phyloP scores from a whole-genome alignment of 805 yeast genomes.

The Saitoella complicata region DNA sequence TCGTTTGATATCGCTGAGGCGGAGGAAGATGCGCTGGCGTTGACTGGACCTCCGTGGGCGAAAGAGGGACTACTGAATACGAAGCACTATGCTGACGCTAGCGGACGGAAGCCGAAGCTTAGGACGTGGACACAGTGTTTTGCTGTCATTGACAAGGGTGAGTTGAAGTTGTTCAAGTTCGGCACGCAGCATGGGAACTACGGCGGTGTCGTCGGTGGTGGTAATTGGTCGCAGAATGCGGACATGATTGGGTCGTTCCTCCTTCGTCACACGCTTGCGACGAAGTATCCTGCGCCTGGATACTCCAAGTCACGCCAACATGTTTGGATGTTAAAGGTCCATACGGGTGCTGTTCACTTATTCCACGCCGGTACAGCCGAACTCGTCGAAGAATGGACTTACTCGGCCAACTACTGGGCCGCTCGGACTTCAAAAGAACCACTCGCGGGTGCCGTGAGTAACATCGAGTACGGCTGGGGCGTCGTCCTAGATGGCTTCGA shows the following conservation, averaged over 20 bases:
- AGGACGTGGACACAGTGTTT: constrained; percentile 34
- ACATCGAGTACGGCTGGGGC: constrained; percentile 68
- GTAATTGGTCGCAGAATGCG: constrained; percentile 55
- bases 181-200: constrained; percentile 14
- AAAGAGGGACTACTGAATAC: constrained; percentile 51
- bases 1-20: neutral
- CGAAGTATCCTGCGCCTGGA: constrained; percentile 22
- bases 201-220: constrained; percentile 33
- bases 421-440: constrained; percentile 73
- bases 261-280: constrained; percentile 31
- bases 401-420: constrained; percentile 82
- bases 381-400: constrained; percentile 51
- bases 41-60: constrained; percentile 61
- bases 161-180: constrained; percentile 41
- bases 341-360: constrained; percentile 30
- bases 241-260: constrained; percentile 37
- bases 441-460: constrained; percentile 49
- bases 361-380: constrained; percentile 54
- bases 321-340: constrained; percentile 42
- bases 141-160: constrained; percentile 55
- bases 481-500: neutral
- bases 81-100: constrained; percentile 16
- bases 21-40: constrained; percentile 43
- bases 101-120: constrained; percentile 9
- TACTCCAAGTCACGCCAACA: neutral